These are phyloP conservation scores for Graphilbum fragrans DNA, from an alignment of 2,329 filamentous ascomycete species.

Conservation along the genomic window DNA sequence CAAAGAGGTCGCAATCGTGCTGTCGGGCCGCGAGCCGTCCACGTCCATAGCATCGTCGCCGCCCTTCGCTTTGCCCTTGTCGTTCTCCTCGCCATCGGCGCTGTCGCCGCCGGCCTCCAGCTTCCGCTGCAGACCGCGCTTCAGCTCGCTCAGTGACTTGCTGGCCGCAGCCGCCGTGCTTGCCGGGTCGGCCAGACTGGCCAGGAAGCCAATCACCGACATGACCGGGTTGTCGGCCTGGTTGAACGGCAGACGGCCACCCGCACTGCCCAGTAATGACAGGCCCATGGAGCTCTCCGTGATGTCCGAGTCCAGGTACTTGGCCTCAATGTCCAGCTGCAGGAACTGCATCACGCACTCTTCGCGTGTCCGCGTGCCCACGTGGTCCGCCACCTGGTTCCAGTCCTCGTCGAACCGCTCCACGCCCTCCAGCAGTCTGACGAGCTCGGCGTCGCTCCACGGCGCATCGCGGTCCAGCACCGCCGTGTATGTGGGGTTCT, in stretches of 20 bases:
- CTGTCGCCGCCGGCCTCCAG: slow-evolving; percentile 44
- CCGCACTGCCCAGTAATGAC: slow-evolving; percentile 56
- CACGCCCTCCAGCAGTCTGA: slow-evolving; percentile 81
- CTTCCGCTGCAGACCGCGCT: slow-evolving; percentile 64
- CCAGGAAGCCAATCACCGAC: slow-evolving; percentile 90
- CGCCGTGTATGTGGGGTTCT: slow-evolving; percentile 72
- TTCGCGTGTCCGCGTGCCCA: slow-evolving; percentile 81
- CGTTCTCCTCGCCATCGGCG: slow-evolving; percentile 20
- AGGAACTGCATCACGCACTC: slow-evolving; percentile 96
- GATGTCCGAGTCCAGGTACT: slow-evolving; percentile 76
- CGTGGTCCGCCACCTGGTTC: slow-evolving; percentile 84
- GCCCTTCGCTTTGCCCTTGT: slow-evolving; percentile 41
- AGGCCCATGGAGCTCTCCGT: slow-evolving; percentile 41
- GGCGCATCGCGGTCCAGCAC: slow-evolving; percentile 74
- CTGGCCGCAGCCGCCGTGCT: slow-evolving; percentile 85
- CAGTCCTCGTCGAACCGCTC: slow-evolving; percentile 95
- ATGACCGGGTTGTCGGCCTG: slow-evolving; percentile 93
- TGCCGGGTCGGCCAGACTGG: slow-evolving; percentile 77
- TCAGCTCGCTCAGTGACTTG: slow-evolving; percentile 77
- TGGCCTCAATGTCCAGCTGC: slow-evolving; percentile 93
- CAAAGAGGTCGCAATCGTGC: slow-evolving; percentile 25
- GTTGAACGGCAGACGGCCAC: slow-evolving; percentile 77
- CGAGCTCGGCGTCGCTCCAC: slow-evolving; percentile 82
- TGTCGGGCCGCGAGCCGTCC: slow-evolving; percentile 36
- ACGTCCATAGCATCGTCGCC: slow-evolving; percentile 57